Evolutionary conservation across 352 stramenopile species (phyloP).

Genomic region (Phytophthora parvispora): DNA sequence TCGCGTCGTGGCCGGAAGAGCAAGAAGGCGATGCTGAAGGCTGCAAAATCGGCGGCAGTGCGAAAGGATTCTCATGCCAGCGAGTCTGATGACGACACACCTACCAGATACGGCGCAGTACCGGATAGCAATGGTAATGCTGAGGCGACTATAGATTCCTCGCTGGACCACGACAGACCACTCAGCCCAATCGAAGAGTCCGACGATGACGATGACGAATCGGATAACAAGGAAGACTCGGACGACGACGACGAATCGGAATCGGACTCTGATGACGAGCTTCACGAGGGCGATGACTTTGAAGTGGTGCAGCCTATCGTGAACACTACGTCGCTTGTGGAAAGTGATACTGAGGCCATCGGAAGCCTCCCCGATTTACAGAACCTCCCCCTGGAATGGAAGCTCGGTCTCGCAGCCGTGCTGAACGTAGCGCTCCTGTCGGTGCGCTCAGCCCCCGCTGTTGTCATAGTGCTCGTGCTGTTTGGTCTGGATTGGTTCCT

Average conservation of each 20-base stretch:
- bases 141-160: conserved; percentile 20
- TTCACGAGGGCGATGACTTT: conserved; percentile 32
- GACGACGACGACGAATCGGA: conserved; percentile 48
- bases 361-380: conserved; percentile 33
- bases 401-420: conserved; percentile 34
- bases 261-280: conserved; percentile 41
- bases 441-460: conserved; percentile 29
- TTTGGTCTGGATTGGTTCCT: conserved; percentile 42
- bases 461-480: conserved; percentile 38
- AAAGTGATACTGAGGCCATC: conserved; percentile 1
- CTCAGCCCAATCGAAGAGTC: conserved; percentile 40
- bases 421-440: conserved; percentile 45
- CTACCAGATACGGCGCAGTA: background rate
- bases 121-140: conserved; percentile 16
- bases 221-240: conserved; percentile 48
- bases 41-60: conserved; percentile 20
- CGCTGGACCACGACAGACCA: conserved; percentile 13
- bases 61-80: conserved; percentile 27
- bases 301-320: conserved; percentile 22
- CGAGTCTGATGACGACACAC: conserved; percentile 28
- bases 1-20: conserved; percentile 45
- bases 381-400: conserved; percentile 44
- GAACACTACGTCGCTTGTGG: background rate
- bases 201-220: conserved; percentile 55
- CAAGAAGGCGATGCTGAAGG: conserved; percentile 44